Evolutionary conservation across 805 yeast genomes (phyloP).

Genomic region (Kuraishia capsulata): DNA sequence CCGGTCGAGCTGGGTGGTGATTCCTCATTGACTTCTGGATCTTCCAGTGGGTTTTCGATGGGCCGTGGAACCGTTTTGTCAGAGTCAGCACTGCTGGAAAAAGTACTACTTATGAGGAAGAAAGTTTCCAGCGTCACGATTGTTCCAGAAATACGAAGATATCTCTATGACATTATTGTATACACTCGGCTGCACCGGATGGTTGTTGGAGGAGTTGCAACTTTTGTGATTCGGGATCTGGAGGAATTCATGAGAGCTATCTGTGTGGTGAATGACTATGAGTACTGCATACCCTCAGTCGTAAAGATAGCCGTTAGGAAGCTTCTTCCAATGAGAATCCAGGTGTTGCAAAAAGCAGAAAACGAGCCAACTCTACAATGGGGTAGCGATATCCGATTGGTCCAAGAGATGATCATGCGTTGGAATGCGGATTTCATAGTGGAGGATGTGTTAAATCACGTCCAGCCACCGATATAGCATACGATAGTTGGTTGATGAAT

Average conservation of each 20-base stretch:
- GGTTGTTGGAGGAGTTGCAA: constrained; percentile 43
- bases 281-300: constrained; percentile 43
- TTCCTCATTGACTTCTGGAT: neutral
- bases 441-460: constrained; percentile 40
- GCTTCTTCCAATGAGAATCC: constrained; percentile 37
- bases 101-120: constrained; percentile 1
- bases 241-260: constrained; percentile 27
- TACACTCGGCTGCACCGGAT: constrained; percentile 46
- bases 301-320: constrained; percentile 41
- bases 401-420: constrained; percentile 28
- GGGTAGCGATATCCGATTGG: constrained; percentile 42
- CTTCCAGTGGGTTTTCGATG: neutral
- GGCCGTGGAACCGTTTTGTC: neutral
- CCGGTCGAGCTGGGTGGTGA: neutral
- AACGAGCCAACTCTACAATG: constrained; percentile 45
- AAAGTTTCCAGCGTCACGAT: constrained; percentile 21
- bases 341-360: constrained; percentile 18
- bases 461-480: constrained; percentile 40
- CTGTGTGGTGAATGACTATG: constrained; percentile 29
- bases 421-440: constrained; percentile 41
- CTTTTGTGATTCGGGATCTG: constrained; percentile 33
- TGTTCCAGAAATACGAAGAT: constrained; percentile 40
- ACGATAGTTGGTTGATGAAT: neutral
- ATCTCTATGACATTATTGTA: constrained; percentile 47
- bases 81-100: neutral